Percentiles rank a stretch among this genome's conserved stretches.
These are phyloP conservation scores for Russula dissimulans DNA, from an alignment of 768 basidiomycete genomes.

Conservation along the genomic window DNA sequence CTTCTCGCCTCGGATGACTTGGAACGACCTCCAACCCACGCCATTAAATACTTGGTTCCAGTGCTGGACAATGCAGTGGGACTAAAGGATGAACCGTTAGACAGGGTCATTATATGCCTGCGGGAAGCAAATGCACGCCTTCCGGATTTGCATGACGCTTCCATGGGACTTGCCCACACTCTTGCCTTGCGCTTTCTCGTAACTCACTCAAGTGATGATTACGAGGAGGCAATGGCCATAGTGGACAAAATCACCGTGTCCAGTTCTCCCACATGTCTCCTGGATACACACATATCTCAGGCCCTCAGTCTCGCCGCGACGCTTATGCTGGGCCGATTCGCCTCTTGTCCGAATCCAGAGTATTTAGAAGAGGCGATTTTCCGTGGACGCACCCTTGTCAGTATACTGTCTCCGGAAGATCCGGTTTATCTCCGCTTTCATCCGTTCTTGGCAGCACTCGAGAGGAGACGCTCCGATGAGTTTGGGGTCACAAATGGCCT, in stretches of 20 bases:
- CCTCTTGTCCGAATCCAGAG: neutral
- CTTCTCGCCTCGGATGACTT: neutral
- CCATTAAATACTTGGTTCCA: neutral
- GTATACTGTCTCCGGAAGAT: neutral
- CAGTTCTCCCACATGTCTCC: neutral
- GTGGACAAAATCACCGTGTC: neutral
- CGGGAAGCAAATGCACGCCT: neutral
- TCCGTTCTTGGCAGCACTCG: neutral
- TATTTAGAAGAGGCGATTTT: neutral
- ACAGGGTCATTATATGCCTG: neutral
- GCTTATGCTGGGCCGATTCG: neutral
- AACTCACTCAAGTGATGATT: neutral
- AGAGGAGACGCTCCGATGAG: neutral
- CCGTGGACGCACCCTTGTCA: neutral
- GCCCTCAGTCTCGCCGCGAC: neutral
- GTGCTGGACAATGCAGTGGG: neutral
- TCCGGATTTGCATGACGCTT: neutral
- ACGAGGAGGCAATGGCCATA: neutral
- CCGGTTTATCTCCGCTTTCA: neutral
- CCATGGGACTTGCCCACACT: neutral
- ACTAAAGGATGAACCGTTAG: neutral
- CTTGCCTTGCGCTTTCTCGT: neutral
- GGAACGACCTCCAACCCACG: neutral
- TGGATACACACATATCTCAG: neutral
- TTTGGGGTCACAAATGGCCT: neutral